Evolutionary conservation across 768 basidiomycete genomes (phyloP), one percentile per base, ranked within the genome.

Genomic region (Naganishia onofrii): DNA sequence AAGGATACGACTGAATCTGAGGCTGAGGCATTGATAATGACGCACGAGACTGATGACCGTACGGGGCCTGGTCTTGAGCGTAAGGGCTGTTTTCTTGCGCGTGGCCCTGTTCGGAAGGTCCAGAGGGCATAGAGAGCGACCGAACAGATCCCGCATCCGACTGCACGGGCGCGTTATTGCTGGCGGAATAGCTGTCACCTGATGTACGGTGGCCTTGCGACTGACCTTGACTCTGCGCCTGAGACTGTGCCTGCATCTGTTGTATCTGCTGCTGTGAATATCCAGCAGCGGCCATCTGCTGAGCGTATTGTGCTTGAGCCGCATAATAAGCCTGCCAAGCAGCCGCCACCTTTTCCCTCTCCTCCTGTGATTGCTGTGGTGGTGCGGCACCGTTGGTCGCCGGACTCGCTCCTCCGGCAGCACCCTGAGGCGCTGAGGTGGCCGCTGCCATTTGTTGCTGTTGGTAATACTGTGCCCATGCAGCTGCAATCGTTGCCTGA

Each of bases 401-500:
- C 42, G 58, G 63, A 38, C 36, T 58, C 34, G 65, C n/a, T 6
- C 63, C 63, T 5, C 68, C 51, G 32, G 70, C 29, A 51, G 66
- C 29, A 19, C 32, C 51, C 34, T 65, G 13, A 54, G 65, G 38
- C 63, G 51, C 55, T 68, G 72, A 51, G 51, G 56, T 23, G 46
- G 73, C 10, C 63, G 66, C 26, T 54, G 68, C 54, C 52, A 63
- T n/a, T 67, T 72, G 74, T 13, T 76, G 70, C 23, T 68, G 69
- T 53, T 77, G 73, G 38, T 71, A 71, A 48, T 70, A 65, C 29
- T 71, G 69, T 67, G 76, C 69, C 66, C 77, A 73, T 36, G 78
- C 69, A 31, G 67, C 67, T 56, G 78, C 71, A 26, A 75, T 75
- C 70, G 77, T 23, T 71, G 72, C 64, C 70, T 73, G 75, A 34